Evolutionary conservation across 352 stramenopile genomes (phyloP).

Genomic region (Hyaloperonospora arabidopsidis): DNA sequence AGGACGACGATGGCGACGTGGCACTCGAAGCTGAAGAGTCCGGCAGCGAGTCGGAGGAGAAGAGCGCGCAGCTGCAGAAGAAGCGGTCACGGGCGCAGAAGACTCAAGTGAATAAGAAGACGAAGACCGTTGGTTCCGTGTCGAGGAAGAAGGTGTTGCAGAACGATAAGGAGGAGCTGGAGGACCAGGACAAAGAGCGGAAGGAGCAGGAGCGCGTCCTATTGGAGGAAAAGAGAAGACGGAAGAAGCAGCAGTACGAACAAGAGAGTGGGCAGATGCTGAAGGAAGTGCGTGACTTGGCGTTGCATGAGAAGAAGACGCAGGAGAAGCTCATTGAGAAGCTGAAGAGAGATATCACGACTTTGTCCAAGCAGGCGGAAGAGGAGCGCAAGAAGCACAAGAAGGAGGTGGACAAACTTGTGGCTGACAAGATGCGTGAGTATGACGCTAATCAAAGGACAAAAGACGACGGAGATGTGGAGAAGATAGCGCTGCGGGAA

Average conservation of each 20-base stretch:
- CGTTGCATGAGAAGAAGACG: conserved; percentile 57
- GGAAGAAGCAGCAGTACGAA: conserved; percentile 51
- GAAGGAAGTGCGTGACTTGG: conserved; percentile 46
- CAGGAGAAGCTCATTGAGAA: conserved; percentile 67
- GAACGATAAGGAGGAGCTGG: conserved; percentile 11
- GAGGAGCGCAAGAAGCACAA: conserved; percentile 37
- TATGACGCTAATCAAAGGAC: conserved; percentile 30
- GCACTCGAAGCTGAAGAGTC: conserved; percentile 19
- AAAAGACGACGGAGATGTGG: conserved; percentile 23
- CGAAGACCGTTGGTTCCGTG: not conserved
- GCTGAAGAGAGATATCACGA: conserved; percentile 55
- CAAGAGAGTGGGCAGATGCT: conserved; percentile 57
- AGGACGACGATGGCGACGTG: conserved; percentile 26
- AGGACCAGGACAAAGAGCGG: conserved; percentile 12
- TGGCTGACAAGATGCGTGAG: conserved; percentile 37
- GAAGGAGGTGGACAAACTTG: conserved; percentile 41
- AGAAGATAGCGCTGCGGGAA: conserved; percentile 33
- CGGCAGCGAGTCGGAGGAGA: conserved; percentile 21
- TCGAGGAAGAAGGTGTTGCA: not conserved
- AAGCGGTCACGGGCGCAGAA: conserved; percentile 12
- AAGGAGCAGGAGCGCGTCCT: not conserved
- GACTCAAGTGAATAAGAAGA: conserved; percentile 10
- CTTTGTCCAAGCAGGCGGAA: conserved; percentile 48
- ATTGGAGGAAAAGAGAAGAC: conserved; percentile 41
- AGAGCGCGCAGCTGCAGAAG: conserved; percentile 15